Evolutionary conservation across 148 eudicot species (phyloP).

Genomic region (Heliosperma pusillum): DNA sequence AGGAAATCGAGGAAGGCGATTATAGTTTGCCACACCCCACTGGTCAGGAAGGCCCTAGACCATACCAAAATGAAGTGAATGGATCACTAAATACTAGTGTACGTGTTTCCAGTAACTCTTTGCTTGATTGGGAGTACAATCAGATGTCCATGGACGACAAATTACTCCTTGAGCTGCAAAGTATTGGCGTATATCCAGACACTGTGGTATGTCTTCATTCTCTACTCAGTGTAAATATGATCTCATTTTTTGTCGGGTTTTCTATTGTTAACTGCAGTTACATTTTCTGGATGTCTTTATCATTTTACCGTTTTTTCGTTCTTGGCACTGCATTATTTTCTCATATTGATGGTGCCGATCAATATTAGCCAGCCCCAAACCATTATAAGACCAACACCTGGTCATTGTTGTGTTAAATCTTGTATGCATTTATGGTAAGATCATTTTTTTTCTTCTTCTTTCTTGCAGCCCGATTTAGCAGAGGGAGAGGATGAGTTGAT

Average conservation of each 20-base stretch:
- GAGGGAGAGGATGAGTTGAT: constrained; percentile 68
- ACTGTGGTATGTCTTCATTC: constrained; percentile 50
- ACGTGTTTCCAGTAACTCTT: constrained; percentile 36
- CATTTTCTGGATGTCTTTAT: background rate
- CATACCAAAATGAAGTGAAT: constrained; percentile 32
- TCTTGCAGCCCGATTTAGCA: constrained; percentile 70
- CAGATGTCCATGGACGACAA: constrained; percentile 57
- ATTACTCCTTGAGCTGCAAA: constrained; percentile 74
- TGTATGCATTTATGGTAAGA: constrained; percentile 9
- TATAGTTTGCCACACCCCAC: constrained; percentile 32
- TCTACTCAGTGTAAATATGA: background rate
- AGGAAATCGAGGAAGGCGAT: constrained; percentile 45
- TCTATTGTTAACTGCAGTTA: background rate
- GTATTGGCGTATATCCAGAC: constrained; percentile 67
- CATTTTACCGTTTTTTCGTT: background rate
- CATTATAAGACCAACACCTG: background rate
- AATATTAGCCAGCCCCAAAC: background rate
- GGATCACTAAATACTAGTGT: constrained; percentile 31
- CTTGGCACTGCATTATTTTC: background rate
- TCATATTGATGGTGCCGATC: background rate
- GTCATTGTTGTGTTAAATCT: background rate
- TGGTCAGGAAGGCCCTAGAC: constrained; percentile 38
- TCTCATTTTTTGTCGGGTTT: background rate
- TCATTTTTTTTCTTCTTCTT: background rate
- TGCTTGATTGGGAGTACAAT: constrained; percentile 50